Conservation (phyloP, 169 alveolate genomes). For the Perkinsus chesapeaki region DNA sequence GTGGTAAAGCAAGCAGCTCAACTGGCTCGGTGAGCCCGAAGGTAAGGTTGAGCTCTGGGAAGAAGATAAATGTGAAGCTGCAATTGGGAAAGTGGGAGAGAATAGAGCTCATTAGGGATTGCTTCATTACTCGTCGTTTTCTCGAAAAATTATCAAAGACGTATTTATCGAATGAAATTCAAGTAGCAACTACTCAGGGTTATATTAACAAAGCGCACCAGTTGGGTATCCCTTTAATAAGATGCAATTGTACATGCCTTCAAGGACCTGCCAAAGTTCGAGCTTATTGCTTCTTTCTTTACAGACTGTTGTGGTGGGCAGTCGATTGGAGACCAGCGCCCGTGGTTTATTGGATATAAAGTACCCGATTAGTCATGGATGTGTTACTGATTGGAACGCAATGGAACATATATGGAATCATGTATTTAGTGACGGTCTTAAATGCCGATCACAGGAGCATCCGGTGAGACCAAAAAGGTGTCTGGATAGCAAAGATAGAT, state of each 20-base stretch:
- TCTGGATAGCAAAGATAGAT: constrained; percentile 39
- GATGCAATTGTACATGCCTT: too few species aligned
- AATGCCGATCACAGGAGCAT: background rate
- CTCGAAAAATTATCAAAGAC: too few species aligned
- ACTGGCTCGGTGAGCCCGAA: constrained; percentile 36
- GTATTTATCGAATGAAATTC: too few species aligned
- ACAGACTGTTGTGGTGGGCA: constrained; percentile 13
- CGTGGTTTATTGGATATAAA: constrained; percentile 45
- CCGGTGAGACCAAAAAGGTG: constrained; percentile 35
- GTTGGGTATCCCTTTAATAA: too few species aligned
- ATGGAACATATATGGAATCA: constrained; percentile 60
- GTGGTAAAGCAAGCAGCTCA: background rate
- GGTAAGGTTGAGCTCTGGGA: constrained; percentile 19
- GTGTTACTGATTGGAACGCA: constrained; percentile 59
- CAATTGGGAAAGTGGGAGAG: background rate
- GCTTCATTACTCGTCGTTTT: too few species aligned
- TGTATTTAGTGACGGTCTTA: constrained; percentile 27
- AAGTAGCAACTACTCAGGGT: too few species aligned
- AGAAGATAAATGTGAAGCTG: constrained; percentile 30
- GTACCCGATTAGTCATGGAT: constrained; percentile 59
- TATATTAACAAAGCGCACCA: too few species aligned
- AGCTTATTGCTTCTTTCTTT: too few species aligned
- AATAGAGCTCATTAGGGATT: too few species aligned
- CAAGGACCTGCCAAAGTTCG: too few species aligned
- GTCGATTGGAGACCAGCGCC: background rate